Evolutionary conservation across 2,329 filamentous ascomycete species (phyloP).

Genomic region (Diaporthe sp.): DNA sequence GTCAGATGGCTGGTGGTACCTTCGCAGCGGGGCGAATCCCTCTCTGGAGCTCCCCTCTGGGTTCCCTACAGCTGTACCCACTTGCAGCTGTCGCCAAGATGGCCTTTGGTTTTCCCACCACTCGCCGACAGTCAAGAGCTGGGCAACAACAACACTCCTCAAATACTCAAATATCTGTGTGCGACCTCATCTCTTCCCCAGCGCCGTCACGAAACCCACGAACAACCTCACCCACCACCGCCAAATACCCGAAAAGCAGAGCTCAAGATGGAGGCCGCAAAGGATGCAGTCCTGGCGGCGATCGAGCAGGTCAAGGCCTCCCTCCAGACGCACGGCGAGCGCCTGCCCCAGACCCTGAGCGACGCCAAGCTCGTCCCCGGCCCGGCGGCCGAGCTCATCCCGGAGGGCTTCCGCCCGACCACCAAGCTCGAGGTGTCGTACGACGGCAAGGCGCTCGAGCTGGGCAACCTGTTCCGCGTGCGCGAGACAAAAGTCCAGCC

Average conservation of each 20-base stretch:
- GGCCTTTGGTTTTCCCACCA: slow-evolving; percentile 27
- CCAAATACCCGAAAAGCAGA: neutral
- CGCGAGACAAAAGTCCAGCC: slow-evolving; percentile 55
- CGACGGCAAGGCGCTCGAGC: slow-evolving; percentile 44
- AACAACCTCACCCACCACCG: neutral
- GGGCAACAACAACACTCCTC: slow-evolving; percentile 15
- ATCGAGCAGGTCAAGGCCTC: slow-evolving; percentile 29
- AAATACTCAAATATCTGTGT: slow-evolving; percentile 23
- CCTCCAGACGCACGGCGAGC: slow-evolving; percentile 29
- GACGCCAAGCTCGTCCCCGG: slow-evolving; percentile 58
- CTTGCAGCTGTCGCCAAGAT: slow-evolving; percentile 9
- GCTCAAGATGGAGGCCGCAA: slow-evolving; percentile 29
- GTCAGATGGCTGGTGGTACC: slow-evolving; percentile 19
- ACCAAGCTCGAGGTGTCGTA: slow-evolving; percentile 55
- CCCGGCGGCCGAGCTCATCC: slow-evolving; percentile 56
- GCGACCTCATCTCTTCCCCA: neutral
- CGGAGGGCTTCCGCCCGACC: slow-evolving; percentile 57
- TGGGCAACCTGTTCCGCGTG: slow-evolving; percentile 52
- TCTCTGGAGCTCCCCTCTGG: neutral
- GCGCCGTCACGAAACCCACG: neutral
- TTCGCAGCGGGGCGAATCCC: neutral
- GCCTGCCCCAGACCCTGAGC: slow-evolving; percentile 46
- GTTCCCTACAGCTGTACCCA: neutral
- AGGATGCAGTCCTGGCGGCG: neutral
- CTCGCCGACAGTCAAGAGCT: slow-evolving; percentile 4